phyloP scores from a whole-genome alignment of 2,329 filamentous ascomycete species.

The Aspergillus carbonarius region DNA sequence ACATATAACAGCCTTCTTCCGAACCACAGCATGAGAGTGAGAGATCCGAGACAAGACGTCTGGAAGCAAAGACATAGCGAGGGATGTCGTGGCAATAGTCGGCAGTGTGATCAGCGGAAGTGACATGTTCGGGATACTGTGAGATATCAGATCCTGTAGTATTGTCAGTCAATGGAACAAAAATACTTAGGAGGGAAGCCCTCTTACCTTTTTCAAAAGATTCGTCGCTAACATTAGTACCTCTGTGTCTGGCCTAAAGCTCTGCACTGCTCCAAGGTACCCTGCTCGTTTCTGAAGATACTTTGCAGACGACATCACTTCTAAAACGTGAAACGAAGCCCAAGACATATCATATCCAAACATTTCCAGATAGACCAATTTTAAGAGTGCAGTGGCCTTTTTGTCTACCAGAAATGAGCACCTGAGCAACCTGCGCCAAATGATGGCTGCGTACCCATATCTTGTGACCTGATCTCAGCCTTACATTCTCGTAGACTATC shows the following conservation, averaged over 20 bases:
- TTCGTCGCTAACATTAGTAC: conserved; percentile 98
- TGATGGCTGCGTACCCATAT: conserved; percentile 68
- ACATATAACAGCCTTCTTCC: conserved; percentile 95
- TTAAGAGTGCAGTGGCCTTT: conserved; percentile 93
- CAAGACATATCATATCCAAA: conserved; percentile 99
- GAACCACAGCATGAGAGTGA: conserved; percentile 79
- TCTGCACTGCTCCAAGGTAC: conserved; percentile 93
- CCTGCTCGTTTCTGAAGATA: conserved; percentile 94
- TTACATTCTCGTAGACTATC: conserved; percentile 93
- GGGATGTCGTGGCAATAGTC: conserved; percentile 87
- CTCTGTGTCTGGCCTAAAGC: conserved; percentile 91
- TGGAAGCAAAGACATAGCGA: conserved; percentile 83
- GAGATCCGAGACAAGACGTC: conserved; percentile 83
- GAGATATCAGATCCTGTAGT: conserved; percentile 59
- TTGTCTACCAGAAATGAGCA: conserved; percentile 61
- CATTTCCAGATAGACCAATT: conserved; percentile 98
- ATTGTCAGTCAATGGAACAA: conserved; percentile 13
- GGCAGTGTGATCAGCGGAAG: conserved; percentile 88
- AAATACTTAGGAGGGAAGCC: not conserved
- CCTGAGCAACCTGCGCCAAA: not conserved
- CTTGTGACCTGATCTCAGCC: conserved; percentile 83
- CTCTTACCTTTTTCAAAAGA: conserved; percentile 78
- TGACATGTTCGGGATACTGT: conserved; percentile 71
- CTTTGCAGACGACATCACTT: conserved; percentile 97
- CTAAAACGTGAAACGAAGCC: conserved; percentile 96